phyloP scores from a whole-genome alignment of 225 moss, liverwort and hornwort genomes.

The Sphagnum tenellum region DNA sequence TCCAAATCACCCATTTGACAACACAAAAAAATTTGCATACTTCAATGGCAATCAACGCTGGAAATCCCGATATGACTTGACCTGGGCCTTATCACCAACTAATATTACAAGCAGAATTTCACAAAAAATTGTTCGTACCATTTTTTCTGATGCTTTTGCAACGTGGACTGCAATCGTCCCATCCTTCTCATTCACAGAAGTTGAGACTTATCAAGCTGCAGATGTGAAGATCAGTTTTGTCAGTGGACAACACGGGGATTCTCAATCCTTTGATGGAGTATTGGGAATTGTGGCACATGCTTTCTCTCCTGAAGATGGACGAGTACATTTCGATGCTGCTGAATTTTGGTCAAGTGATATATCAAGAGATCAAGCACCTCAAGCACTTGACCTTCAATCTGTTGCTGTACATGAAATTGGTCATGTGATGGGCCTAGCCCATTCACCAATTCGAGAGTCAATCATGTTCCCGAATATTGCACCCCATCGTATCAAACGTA shows the following conservation, averaged over 20 bases:
- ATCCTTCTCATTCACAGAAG: slow-evolving; percentile 33
- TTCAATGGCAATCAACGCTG: slow-evolving; percentile 37
- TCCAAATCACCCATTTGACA: not conserved
- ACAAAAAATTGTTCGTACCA: slow-evolving; percentile 24
- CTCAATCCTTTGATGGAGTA: slow-evolving; percentile 42
- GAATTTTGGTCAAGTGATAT: slow-evolving; percentile 44
- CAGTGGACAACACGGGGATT: slow-evolving; percentile 36
- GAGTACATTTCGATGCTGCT: slow-evolving; percentile 42
- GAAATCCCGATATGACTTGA: slow-evolving; percentile 39
- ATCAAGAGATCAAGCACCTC: slow-evolving; percentile 21
- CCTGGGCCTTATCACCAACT: slow-evolving; percentile 38
- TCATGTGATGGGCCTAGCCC: slow-evolving; percentile 46
- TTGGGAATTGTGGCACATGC: slow-evolving; percentile 51
- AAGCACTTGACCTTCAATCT: slow-evolving; percentile 39
- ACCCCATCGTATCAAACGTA: slow-evolving; percentile 24
- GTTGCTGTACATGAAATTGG: slow-evolving; percentile 56
- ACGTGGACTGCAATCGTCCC: slow-evolving; percentile 30
- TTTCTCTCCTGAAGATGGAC: slow-evolving; percentile 47
- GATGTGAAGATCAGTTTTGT: slow-evolving; percentile 53
- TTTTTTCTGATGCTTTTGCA: slow-evolving; percentile 30
- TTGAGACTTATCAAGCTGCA: slow-evolving; percentile 24
- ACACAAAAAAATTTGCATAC: slow-evolving; percentile 27
- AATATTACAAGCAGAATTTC: slow-evolving; percentile 31
- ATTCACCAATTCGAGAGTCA: slow-evolving; percentile 28
- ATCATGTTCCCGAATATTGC: slow-evolving; percentile 55